A percentile compares a stretch with the other conserved stretches of the same genome.
Conservation (phyloP, 371 early-diverging fungal genomes). For the Parasitella parasitica region DNA sequence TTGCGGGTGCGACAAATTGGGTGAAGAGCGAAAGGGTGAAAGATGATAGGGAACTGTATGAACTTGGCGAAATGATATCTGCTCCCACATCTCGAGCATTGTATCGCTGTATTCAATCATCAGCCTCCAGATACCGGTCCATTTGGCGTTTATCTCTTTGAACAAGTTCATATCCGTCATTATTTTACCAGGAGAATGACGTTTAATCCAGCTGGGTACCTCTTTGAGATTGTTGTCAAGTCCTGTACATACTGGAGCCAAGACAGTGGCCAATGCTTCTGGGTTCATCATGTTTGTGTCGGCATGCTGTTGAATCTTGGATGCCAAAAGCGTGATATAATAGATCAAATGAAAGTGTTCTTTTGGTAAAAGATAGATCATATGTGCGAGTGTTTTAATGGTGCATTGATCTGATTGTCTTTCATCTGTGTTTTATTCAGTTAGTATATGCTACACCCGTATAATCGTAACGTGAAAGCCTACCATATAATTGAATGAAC, state of each 20-base stretch:
- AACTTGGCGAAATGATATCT: conserved; percentile 1
- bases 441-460: background rate
- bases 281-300: conserved; percentile 42
- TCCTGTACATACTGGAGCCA: conserved; percentile 47
- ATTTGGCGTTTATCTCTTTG: conserved; percentile 27
- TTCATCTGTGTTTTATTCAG: conserved; percentile 8
- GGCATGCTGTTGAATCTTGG: conserved; percentile 27
- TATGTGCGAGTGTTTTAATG: conserved; percentile 5
- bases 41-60: conserved; percentile 19
- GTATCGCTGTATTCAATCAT: conserved; percentile 18
- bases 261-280: conserved; percentile 41
- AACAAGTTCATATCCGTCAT: conserved; percentile 17
- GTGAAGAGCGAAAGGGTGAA: background rate
- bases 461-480: too few species aligned
- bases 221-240: conserved; percentile 35
- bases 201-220: conserved; percentile 19
- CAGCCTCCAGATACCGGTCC: conserved; percentile 23
- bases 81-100: conserved; percentile 15
- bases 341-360: conserved; percentile 37
- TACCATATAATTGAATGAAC: conserved; percentile 33
- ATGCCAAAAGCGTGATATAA: conserved; percentile 30
- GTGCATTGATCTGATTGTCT: conserved; percentile 1
- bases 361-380: conserved; percentile 30
- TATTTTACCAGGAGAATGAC: conserved; percentile 9
- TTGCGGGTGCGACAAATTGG: conserved; percentile 7